Conservation (phyloP, 2,329 filamentous ascomycete species). For the Knufia fluminis region DNA sequence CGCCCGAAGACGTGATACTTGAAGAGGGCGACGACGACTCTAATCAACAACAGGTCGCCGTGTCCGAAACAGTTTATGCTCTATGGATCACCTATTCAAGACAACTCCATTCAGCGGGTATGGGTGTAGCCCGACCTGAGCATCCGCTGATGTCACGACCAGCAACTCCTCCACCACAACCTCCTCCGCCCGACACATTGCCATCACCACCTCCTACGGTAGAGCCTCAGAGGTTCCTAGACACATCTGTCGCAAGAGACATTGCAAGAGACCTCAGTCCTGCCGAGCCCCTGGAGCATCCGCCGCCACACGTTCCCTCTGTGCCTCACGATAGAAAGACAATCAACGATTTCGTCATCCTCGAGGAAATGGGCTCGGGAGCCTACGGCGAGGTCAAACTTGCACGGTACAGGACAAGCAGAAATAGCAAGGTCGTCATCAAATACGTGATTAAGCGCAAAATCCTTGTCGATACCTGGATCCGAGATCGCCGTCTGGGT, state of each 20-base stretch:
- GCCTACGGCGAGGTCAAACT: conserved; percentile 97
- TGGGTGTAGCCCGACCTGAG: conserved; percentile 46
- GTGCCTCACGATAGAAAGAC: conserved; percentile 56
- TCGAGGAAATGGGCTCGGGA: conserved; percentile 97
- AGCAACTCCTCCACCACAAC: conserved; percentile 66
- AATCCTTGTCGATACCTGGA: conserved; percentile 98
- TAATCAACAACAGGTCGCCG: conserved; percentile 36
- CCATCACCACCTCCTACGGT: conserved; percentile 26
- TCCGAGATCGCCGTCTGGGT: conserved; percentile 79
- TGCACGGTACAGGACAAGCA: conserved; percentile 67
- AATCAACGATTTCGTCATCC: conserved; percentile 80
- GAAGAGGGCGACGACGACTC: conserved; percentile 51
- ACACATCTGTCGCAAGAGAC: conserved; percentile 15
- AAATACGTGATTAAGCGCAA: conserved; percentile 97
- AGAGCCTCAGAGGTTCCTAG: conserved; percentile 3
- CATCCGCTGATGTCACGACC: conserved; percentile 51
- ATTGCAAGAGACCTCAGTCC: conserved; percentile 36
- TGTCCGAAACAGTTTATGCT: conserved; percentile 79
- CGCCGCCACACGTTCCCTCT: conserved; percentile 20
- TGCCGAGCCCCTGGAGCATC: conserved; percentile 37
- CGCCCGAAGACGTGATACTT: conserved; percentile 55
- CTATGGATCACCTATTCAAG: conserved; percentile 96
- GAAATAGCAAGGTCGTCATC: conserved; percentile 66
- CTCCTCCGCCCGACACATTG: conserved; percentile 62
- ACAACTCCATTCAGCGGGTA: conserved; percentile 70